A percentile compares a stretch with the other conserved stretches of the same genome.
Evolutionary conservation across 805 yeast species (phyloP).

Genomic region (Sungouiozyma ichnusensis): DNA sequence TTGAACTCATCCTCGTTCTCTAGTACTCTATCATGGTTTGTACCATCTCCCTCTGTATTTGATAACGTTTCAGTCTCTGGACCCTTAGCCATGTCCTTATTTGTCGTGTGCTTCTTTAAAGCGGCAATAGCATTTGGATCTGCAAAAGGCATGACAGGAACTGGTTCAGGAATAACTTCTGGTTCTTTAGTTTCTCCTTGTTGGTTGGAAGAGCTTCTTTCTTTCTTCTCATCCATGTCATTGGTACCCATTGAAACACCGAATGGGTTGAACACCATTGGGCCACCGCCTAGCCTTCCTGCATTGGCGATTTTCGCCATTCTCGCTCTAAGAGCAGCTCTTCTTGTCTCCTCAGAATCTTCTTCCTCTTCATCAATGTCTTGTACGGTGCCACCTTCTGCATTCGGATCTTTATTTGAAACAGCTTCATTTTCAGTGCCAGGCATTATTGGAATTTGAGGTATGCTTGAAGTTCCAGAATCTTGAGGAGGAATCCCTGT

Average conservation of each 20-base stretch:
- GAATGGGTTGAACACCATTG: slow-evolving; percentile 35
- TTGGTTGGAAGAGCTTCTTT: slow-evolving; percentile 5
- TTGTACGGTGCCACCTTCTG: slow-evolving; percentile 38
- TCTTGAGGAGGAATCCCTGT: too few species aligned
- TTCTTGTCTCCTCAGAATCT: slow-evolving; percentile 66
- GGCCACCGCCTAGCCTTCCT: slow-evolving; percentile 53
- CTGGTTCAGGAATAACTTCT: slow-evolving; percentile 25
- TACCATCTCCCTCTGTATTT: background rate
- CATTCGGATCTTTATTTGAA: slow-evolving; percentile 23
- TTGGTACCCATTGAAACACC: slow-evolving; percentile 19
- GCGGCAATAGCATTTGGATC: slow-evolving; percentile 29
- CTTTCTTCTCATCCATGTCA: slow-evolving; percentile 18
- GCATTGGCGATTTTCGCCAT: slow-evolving; percentile 94
- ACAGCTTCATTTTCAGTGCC: slow-evolving; percentile 25
- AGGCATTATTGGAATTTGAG: too few species aligned
- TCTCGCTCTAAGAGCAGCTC: slow-evolving; percentile 72
- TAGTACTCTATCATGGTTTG: background rate
- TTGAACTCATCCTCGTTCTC: background rate
- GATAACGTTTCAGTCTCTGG: background rate
- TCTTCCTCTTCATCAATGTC: slow-evolving; percentile 48
- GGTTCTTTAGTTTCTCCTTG: slow-evolving; percentile 13
- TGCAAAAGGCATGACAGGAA: slow-evolving; percentile 47
- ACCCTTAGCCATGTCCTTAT: slow-evolving; percentile 1
- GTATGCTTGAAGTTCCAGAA: too few species aligned
- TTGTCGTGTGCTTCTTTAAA: slow-evolving; percentile 10